Evolutionary conservation across 768 basidiomycete species (phyloP), one percentile per base, ranked within the genome.

Genomic region (Boletus speciosus): DNA sequence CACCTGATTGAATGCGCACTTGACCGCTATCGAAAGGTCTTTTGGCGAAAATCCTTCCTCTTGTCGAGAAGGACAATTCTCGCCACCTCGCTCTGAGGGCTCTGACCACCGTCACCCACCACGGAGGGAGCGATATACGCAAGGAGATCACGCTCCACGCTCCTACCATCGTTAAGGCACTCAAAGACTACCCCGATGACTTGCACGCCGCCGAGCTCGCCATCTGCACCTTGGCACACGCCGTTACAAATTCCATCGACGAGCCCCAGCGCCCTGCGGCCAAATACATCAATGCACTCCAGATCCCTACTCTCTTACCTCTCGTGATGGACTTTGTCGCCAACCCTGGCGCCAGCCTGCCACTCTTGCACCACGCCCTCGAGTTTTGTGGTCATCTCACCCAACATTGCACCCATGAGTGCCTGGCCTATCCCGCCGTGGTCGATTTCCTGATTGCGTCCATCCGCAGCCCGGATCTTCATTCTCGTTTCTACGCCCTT

Each of bases 21-120:
- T 59, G 43, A 55, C 55, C 29, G 16, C 11, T 1, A 27, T 38
- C 8, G 31, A 10, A 49, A 86, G 85, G 83, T 16, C 69, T 88
- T 14, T 62, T 86, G 47, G 63, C 73, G n/a, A 82, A 81, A 60
- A 72, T 87, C 7, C 66, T 83, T 3, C 81, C 84, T 1, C 70
- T 86, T 12, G 58, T 86, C 12, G 71, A 81, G 32, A 63, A 72
- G 6, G 74, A 78, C 6, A 70, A 66, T 4, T 81, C 78, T 3
- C 77, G 81, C 1, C 74, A 78, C 57, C 66, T 84, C 46, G 82
- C 81, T 8, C 71, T 87, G 10, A 78, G 78, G 29, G 76, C 82
- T 0, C 67, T 88, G 21, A 76, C 76, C 0, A 82, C 78, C 23
- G 75, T 86, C 11, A 86, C 85, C 0, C 84, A 83, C 54, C 83